Percentiles rank a stretch among this genome's conserved stretches.
Evolutionary conservation across 352 stramenopile species (phyloP).

Genomic region (Globisporangium paroecandrum): DNA sequence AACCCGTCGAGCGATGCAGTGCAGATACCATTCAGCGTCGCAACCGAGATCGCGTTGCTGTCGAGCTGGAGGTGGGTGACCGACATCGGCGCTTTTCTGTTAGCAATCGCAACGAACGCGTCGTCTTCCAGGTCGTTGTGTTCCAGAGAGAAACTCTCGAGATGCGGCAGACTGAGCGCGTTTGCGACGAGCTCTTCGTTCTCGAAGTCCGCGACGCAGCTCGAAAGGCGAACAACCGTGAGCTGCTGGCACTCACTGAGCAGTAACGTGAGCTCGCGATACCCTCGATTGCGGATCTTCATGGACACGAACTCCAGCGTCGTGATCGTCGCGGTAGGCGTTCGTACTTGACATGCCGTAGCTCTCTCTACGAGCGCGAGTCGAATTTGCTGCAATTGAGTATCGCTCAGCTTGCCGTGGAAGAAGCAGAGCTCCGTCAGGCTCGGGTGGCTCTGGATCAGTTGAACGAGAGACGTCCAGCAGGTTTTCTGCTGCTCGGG

Average conservation of each 20-base stretch:
- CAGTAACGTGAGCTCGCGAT: slow-evolving; percentile 43
- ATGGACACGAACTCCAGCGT: slow-evolving; percentile 69
- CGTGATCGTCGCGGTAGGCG: slow-evolving; percentile 19
- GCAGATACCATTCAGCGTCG: slow-evolving; percentile 44
- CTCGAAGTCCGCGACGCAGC: slow-evolving; percentile 57
- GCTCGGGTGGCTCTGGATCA: slow-evolving; percentile 31
- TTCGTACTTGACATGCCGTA: neutral
- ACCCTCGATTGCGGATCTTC: slow-evolving; percentile 44
- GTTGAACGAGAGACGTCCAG: slow-evolving; percentile 31
- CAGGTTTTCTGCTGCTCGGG: slow-evolving; percentile 60
- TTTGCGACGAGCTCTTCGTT: slow-evolving; percentile 44
- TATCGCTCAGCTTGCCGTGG: slow-evolving; percentile 57
- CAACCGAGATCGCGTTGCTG: slow-evolving; percentile 55
- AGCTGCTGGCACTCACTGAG: slow-evolving; percentile 32
- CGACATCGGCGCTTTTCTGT: slow-evolving; percentile 21
- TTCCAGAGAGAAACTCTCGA: slow-evolving; percentile 59
- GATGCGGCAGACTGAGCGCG: slow-evolving; percentile 27
- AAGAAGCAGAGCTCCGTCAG: slow-evolving; percentile 65
- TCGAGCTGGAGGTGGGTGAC: slow-evolving; percentile 48
- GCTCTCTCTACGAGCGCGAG: slow-evolving; percentile 20
- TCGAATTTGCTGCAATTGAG: slow-evolving; percentile 40
- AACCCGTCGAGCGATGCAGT: slow-evolving; percentile 44
- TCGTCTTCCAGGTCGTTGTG: slow-evolving; percentile 79
- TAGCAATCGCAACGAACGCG: slow-evolving; percentile 38
- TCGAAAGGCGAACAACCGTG: slow-evolving; percentile 50